These are phyloP conservation scores for Dictyostelium capitatum DNA, from an alignment of 78 protist genomes.

Conservation along the genomic window DNA sequence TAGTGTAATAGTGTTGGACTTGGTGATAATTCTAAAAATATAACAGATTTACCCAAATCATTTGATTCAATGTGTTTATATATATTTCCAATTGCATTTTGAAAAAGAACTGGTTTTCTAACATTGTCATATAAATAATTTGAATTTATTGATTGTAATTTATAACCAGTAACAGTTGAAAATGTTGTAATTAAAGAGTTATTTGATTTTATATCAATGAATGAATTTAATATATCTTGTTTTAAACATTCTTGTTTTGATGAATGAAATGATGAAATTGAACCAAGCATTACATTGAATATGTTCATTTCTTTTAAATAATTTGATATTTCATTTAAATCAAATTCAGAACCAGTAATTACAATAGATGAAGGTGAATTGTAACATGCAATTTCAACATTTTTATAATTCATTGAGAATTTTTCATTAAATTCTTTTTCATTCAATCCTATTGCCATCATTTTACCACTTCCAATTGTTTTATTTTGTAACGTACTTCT, in stretches of 20 bases:
- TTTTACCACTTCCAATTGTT: constrained; percentile 63
- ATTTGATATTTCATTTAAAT: no score
- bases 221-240: no score
- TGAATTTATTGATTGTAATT: no score
- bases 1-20: constrained; percentile 20
- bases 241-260: constrained; percentile 61
- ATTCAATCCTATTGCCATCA: constrained; percentile 43
- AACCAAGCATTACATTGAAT: no score
- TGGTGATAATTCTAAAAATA: constrained; percentile 33
- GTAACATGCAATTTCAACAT: constrained; percentile 45
- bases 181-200: neutral
- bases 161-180: constrained; percentile 46
- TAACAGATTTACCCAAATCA: neutral
- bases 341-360: no score
- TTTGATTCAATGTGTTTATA: neutral
- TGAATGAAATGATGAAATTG: constrained; percentile 80
- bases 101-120: constrained; percentile 36
- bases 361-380: constrained; percentile 51
- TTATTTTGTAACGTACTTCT: constrained; percentile 22
- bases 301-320: no score
- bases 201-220: neutral
- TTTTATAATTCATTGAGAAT: no score
- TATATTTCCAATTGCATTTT: constrained; percentile 3
- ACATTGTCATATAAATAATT: constrained; percentile 6
- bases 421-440: neutral